Evolutionary conservation across 192 early-diverging fungal species (phyloP).

Genomic region (Thamnidium elegans): DNA sequence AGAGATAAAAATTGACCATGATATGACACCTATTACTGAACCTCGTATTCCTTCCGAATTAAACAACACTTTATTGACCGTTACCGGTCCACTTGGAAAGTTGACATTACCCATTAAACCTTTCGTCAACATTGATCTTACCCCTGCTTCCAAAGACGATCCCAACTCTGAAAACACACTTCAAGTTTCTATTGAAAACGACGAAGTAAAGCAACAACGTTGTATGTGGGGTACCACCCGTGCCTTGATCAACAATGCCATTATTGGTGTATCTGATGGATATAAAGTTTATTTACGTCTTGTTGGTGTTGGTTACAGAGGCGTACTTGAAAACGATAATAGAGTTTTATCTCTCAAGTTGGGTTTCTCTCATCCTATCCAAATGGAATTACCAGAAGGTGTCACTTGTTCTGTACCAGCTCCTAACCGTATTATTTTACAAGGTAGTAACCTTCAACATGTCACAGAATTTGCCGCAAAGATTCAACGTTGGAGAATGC

Average conservation of each 20-base stretch:
- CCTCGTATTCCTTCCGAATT: conserved; percentile 59
- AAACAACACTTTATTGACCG: conserved; percentile 62
- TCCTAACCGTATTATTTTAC: conserved; percentile 83
- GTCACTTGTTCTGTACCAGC: conserved; percentile 71
- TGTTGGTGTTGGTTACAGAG: conserved; percentile 94
- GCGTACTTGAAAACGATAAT: conserved; percentile 65
- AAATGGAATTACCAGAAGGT: conserved; percentile 75
- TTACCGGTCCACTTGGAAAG: conserved; percentile 82
- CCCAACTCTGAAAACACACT: conserved; percentile 42
- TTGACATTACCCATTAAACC: conserved; percentile 77
- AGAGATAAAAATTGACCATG: conserved; percentile 71
- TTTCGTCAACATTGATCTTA: conserved; percentile 58
- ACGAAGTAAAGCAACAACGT: conserved; percentile 67
- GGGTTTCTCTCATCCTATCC: conserved; percentile 84
- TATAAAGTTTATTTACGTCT: conserved; percentile 79
- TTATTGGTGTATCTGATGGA: conserved; percentile 89
- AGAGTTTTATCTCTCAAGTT: conserved; percentile 72
- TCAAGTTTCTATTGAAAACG: conserved; percentile 55
- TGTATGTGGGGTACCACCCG: conserved; percentile 98
- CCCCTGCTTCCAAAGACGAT: conserved; percentile 14
- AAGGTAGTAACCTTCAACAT: conserved; percentile 72
- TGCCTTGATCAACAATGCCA: conserved; percentile 80
- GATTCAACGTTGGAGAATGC: conserved; percentile 85
- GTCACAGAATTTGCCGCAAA: conserved; percentile 91
- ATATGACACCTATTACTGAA: conserved; percentile 60